Conservation (phyloP, 768 basidiomycete genomes). For the Paxillus ammoniavirescens region DNA sequence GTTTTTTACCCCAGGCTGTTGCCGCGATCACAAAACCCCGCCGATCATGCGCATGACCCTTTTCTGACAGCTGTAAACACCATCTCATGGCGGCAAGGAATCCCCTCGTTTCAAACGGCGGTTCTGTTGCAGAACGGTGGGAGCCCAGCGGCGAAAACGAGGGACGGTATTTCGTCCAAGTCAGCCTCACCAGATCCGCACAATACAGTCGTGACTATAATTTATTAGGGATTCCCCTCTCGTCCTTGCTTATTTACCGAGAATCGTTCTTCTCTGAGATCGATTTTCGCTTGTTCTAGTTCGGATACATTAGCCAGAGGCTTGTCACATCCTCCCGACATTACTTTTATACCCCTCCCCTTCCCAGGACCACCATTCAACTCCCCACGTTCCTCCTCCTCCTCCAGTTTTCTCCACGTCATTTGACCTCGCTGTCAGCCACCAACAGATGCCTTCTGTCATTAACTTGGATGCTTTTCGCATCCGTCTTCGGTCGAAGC, state of each 20-base stretch:
- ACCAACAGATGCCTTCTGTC: constrained; percentile 1
- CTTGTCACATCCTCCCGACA: neutral
- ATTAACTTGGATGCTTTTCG: constrained; percentile 16
- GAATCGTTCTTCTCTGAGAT: neutral
- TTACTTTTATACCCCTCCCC: constrained; percentile 6
- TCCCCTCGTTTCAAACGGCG: neutral
- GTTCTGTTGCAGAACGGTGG: neutral
- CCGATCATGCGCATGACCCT: neutral
- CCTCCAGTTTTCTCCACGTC: neutral
- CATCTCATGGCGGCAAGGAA: neutral
- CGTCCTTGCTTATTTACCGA: neutral
- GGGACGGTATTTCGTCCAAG: neutral
- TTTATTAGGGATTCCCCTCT: neutral
- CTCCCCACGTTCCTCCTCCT: neutral
- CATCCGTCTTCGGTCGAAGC: constrained; percentile 16
- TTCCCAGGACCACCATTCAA: neutral
- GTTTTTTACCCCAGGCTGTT: too few relatives aligned
- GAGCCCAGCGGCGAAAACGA: constrained; percentile 2
- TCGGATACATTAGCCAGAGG: constrained; percentile 8
- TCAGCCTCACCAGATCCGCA: constrained; percentile 23
- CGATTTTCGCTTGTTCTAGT: constrained; percentile 7
- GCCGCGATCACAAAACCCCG: neutral
- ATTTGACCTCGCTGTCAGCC: neutral
- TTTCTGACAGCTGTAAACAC: neutral
- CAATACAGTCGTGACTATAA: neutral